Conservation (phyloP, 495 filamentous ascomycete genomes). For the Umbilicaria muhlenbergii region DNA sequence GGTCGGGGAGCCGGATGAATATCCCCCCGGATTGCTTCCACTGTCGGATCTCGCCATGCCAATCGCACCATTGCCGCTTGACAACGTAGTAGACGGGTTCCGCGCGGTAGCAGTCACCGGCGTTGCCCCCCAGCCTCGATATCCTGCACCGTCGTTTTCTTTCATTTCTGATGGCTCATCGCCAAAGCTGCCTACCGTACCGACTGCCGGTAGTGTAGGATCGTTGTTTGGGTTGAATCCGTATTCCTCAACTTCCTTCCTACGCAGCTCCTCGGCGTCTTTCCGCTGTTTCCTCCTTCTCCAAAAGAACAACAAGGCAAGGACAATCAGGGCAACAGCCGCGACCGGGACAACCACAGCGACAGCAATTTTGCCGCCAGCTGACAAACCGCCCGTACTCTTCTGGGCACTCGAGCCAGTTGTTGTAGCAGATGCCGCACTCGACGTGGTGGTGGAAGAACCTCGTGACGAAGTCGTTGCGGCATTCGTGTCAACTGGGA, state of each 20-base stretch:
- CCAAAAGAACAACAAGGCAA: constrained; percentile 70
- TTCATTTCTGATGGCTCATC: constrained; percentile 46
- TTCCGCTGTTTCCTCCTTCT: constrained; percentile 70
- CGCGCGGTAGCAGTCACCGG: constrained; percentile 46
- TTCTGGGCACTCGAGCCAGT: constrained; percentile 7
- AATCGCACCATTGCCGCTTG: constrained; percentile 40
- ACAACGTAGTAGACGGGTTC: constrained; percentile 78
- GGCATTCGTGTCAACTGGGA: background rate
- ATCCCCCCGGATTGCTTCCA: constrained; percentile 37
- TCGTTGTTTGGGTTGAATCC: constrained; percentile 92
- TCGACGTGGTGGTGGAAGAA: constrained; percentile 8
- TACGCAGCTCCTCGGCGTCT: constrained; percentile 68
- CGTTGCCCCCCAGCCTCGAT: constrained; percentile 91
- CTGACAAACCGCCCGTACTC: constrained; percentile 32
- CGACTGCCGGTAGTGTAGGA: constrained; percentile 61
- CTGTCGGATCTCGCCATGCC: constrained; percentile 63
- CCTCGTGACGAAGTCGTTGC: constrained; percentile 9
- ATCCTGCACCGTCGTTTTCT: constrained; percentile 56
- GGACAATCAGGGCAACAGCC: constrained; percentile 67
- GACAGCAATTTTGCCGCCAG: constrained; percentile 64
- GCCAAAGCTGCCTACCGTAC: constrained; percentile 28
- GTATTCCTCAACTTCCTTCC: constrained; percentile 94
- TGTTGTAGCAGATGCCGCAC: constrained; percentile 7
- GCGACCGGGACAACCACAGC: constrained; percentile 90
- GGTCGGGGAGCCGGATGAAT: constrained; percentile 49